These are phyloP conservation scores for Nicotiana paniculata DNA, from an alignment of 257 asterid species.

Conservation along the genomic window DNA sequence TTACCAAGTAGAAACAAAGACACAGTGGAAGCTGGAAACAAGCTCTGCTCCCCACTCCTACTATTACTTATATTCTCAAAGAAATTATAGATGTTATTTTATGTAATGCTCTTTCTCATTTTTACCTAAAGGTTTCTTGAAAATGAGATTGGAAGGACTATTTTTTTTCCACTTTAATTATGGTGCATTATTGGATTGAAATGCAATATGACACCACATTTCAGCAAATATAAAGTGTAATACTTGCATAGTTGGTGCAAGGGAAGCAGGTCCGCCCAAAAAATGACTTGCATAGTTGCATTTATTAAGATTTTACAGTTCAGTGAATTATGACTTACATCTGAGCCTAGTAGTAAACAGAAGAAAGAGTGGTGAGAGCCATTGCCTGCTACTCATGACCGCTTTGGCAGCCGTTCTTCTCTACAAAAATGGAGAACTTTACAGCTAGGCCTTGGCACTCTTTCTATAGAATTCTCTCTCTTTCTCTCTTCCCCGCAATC, in stretches of 20 bases:
- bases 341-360: constrained; percentile 1
- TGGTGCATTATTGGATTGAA: background rate
- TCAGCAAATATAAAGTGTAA: background rate
- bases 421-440: constrained; percentile 56
- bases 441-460: constrained; percentile 21
- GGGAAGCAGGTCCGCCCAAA: background rate
- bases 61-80: no score
- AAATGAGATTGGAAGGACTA: background rate
- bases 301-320: constrained; percentile 11
- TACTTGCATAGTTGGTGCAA: background rate
- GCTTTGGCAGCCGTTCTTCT: constrained; percentile 47
- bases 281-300: constrained; percentile 9
- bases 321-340: constrained; percentile 12
- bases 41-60: background rate
- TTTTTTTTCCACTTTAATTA: background rate
- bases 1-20: background rate
- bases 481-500: background rate
- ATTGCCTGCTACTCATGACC: constrained; percentile 20
- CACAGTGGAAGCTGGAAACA: background rate
- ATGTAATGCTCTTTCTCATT: background rate
- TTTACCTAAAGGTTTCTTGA: background rate
- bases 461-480: constrained; percentile 12
- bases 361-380: constrained; percentile 18
- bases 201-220: background rate
- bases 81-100: background rate